Conservation (phyloP, 805 yeast species). For the Kodamaea hsintzibuensis region DNA sequence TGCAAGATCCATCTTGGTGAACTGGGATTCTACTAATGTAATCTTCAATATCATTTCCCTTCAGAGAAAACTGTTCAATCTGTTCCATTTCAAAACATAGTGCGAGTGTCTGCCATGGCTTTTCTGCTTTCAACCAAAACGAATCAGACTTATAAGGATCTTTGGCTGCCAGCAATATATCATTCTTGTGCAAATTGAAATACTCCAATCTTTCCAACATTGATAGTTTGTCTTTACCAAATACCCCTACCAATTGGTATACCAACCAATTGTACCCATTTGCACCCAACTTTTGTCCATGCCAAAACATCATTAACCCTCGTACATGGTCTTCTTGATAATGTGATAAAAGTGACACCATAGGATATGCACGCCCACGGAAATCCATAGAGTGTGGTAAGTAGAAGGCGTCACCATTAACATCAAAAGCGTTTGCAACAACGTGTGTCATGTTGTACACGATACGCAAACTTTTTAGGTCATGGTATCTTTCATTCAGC, state of each 20-base stretch:
- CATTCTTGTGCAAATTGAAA: slow-evolving; percentile 21
- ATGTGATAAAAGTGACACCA: slow-evolving; percentile 35
- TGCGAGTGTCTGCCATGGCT: slow-evolving; percentile 42
- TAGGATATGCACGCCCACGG: slow-evolving; percentile 43
- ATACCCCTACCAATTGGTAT: slow-evolving; percentile 39
- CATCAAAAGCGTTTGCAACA: slow-evolving; percentile 27
- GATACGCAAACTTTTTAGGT: slow-evolving; percentile 17
- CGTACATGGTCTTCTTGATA: slow-evolving; percentile 38
- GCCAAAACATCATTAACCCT: slow-evolving; percentile 39
- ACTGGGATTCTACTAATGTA: slow-evolving; percentile 35
- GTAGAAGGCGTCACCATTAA: slow-evolving; percentile 37
- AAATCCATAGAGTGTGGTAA: slow-evolving; percentile 42
- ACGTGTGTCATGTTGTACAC: slow-evolving; percentile 20
- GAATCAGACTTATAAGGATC: slow-evolving; percentile 21
- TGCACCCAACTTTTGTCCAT: slow-evolving; percentile 34
- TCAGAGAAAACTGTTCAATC: slow-evolving; percentile 17
- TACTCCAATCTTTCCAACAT: slow-evolving; percentile 27
- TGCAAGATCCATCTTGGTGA: slow-evolving; percentile 47
- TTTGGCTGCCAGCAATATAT: slow-evolving; percentile 28
- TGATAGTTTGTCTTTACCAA: slow-evolving; percentile 29
- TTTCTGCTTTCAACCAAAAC: slow-evolving; percentile 42
- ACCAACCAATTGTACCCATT: slow-evolving; percentile 39
- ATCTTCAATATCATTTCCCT: slow-evolving; percentile 20
- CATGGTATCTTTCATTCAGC: slow-evolving; percentile 13
- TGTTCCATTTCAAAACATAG: slow-evolving; percentile 33